phyloP scores from a whole-genome alignment of 495 filamentous ascomycete genomes.

The Penicillium waksmanii region DNA sequence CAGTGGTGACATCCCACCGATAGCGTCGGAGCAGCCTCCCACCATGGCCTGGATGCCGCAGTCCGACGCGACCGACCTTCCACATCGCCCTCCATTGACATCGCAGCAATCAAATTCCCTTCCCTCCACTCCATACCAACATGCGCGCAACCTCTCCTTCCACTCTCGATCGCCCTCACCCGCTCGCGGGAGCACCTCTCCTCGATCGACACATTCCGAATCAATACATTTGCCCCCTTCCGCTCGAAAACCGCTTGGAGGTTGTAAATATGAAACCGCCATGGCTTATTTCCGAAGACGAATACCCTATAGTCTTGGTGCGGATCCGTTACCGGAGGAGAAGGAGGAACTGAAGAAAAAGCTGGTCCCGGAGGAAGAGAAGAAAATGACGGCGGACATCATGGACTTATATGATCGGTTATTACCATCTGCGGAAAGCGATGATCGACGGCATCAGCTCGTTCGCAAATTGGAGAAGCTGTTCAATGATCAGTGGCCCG shows the following conservation, averaged over 20 bases:
- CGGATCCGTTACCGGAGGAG: slow-evolving; percentile 69
- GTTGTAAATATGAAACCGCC: slow-evolving; percentile 84
- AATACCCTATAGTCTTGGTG: slow-evolving; percentile 90
- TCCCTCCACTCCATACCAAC: slow-evolving; percentile 91
- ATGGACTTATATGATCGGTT: slow-evolving; percentile 80
- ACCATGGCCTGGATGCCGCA: slow-evolving; percentile 48
- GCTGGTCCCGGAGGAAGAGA: slow-evolving; percentile 75
- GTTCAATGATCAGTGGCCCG: slow-evolving; percentile 89
- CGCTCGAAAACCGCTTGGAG: slow-evolving; percentile 58
- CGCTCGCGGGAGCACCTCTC: slow-evolving; percentile 77
- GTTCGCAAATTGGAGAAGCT: slow-evolving; percentile 84
- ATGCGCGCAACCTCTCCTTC: slow-evolving; percentile 80
- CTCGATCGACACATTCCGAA: slow-evolving; percentile 88
- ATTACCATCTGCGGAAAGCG: slow-evolving; percentile 79
- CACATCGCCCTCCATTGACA: slow-evolving; percentile 47
- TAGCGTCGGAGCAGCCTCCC: slow-evolving; percentile 46
- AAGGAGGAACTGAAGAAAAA: slow-evolving; percentile 67
- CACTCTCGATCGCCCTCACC: slow-evolving; percentile 88
- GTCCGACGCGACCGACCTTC: slow-evolving; percentile 41
- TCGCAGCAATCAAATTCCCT: slow-evolving; percentile 85
- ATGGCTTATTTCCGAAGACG: slow-evolving; percentile 73
- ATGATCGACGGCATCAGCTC: slow-evolving; percentile 71
- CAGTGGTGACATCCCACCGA: slow-evolving; percentile 47
- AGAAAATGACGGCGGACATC: slow-evolving; percentile 78
- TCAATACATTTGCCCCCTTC: slow-evolving; percentile 72